These are phyloP conservation scores for Monilinia polystroma DNA, from an alignment of 2,329 filamentous ascomycete species.

Conservation along the genomic window DNA sequence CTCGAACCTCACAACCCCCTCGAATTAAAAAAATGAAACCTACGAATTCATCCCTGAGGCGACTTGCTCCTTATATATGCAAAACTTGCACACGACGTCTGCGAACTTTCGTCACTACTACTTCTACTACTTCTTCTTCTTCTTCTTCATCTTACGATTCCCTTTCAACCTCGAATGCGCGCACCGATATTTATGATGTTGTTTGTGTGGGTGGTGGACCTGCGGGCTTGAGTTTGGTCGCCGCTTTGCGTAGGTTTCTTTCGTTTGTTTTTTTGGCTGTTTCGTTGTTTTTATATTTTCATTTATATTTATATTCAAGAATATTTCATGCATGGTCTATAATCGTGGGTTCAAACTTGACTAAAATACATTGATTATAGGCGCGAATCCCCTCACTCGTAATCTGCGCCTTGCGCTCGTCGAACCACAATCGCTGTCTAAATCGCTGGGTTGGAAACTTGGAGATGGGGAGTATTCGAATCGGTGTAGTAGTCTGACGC, in stretches of 20 bases:
- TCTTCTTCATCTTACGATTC: not conserved
- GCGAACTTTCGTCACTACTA: slow-evolving; percentile 14
- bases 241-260: slow-evolving; percentile 64
- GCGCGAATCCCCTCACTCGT: slow-evolving; percentile 71
- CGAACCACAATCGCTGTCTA: slow-evolving; percentile 81
- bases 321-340: too few relatives aligned
- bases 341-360: not conserved
- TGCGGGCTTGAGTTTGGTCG: slow-evolving; percentile 75
- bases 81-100: slow-evolving; percentile 16
- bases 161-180: slow-evolving; percentile 4
- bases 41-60: not conserved
- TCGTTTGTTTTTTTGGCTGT: slow-evolving; percentile 1
- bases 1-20: not conserved
- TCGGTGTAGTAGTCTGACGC: slow-evolving; percentile 91
- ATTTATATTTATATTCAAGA: too few relatives aligned
- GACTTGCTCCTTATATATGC: slow-evolving; percentile 17
- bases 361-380: slow-evolving; percentile 46
- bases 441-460: slow-evolving; percentile 64
- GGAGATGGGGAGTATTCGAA: slow-evolving; percentile 77
- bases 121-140: too few relatives aligned
- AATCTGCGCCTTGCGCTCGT: slow-evolving; percentile 82
- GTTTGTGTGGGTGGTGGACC: slow-evolving; percentile 42
- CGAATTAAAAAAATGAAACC: slow-evolving; percentile 11
- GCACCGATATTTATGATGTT: slow-evolving; percentile 40
- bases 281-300: too few relatives aligned